Evolutionary conservation across 805 yeast genomes (phyloP), one percentile per base, ranked within the genome.

Genomic region (Brettanomyces anomalus): DNA sequence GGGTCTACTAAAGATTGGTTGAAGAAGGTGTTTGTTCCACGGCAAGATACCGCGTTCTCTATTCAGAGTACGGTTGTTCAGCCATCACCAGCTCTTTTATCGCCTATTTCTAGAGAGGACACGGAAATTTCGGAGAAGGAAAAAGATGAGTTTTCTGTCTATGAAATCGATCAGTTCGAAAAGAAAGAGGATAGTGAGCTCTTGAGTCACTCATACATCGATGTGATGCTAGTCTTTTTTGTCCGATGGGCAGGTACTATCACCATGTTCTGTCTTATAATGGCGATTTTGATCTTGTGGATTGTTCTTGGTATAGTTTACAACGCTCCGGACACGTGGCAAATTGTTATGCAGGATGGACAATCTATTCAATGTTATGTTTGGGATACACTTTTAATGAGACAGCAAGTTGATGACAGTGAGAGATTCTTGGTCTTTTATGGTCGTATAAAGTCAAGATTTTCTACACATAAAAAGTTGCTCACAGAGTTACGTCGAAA

Each of bases 331-430:
- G 52, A 53, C 39, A 52, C 50, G 37, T 66, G 70, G 70, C 70
- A 66, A 49, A 64, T 66, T 33, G 61, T 61, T 3, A 65, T 66
- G 66, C 67, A 66, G 47, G 70, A 66, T 50, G 68, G 67, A 16
- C 66, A 63, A 43, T 63, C 69, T 1, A 60, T 66, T 40, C 70
- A 64, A 47, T 49, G 64, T 40, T 66, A 66, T 45, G 44, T 62
- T 21, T 66, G 68, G 64, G 68, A 66, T 46, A 64, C 70, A 2
- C 47, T 66, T n/a, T 46, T 66, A 41, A 65, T 62, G 65, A 57
- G 70, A 50, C 70, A 66, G 42, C 70, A 66, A 42, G 39, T 52
- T 32, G 58, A 55, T 48, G 64, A 47, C 47, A 49, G 43, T 46
- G 57, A 43, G 43, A 59, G 17, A 50, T 57, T 52, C 54, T 55